Evolutionary conservation across 768 basidiomycete species (phyloP).

Genomic region (Leccinum pellstonianum): DNA sequence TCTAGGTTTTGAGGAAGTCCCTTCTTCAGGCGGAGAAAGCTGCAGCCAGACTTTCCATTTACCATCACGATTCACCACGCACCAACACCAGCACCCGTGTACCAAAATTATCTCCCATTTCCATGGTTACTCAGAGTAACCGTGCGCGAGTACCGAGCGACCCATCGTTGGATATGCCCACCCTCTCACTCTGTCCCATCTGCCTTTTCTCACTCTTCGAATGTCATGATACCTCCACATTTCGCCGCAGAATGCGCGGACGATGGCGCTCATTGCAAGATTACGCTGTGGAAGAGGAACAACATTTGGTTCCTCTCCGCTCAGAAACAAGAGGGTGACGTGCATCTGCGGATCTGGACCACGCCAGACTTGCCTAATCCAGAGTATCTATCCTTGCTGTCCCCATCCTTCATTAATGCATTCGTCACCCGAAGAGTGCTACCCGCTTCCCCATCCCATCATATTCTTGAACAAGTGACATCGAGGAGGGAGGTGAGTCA

Average conservation of each 20-base stretch:
- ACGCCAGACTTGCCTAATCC: constrained; percentile 76
- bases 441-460: constrained; percentile 62
- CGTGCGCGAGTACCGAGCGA: constrained; percentile 75
- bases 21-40: constrained; percentile 33
- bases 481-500: constrained; percentile 67
- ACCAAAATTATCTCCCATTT: constrained; percentile 40
- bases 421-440: constrained; percentile 70
- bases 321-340: constrained; percentile 40
- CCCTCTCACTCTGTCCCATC: constrained; percentile 53
- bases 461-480: constrained; percentile 46
- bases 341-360: constrained; percentile 75
- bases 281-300: constrained; percentile 34
- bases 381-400: constrained; percentile 65
- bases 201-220: constrained; percentile 48
- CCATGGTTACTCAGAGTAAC: constrained; percentile 46
- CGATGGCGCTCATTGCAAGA: constrained; percentile 37
- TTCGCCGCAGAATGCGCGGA: constrained; percentile 38
- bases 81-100: constrained; percentile 33
- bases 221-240: constrained; percentile 30
- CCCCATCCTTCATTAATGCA: constrained; percentile 39
- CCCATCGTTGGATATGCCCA: constrained; percentile 74
- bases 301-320: constrained; percentile 32
- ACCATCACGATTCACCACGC: constrained; percentile 37
- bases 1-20: constrained; percentile 74
- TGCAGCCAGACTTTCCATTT: constrained; percentile 36